Base-by-base conservation (phyloP, 805 yeast genomes). In the Sporopachydermia lactativora region DNA sequence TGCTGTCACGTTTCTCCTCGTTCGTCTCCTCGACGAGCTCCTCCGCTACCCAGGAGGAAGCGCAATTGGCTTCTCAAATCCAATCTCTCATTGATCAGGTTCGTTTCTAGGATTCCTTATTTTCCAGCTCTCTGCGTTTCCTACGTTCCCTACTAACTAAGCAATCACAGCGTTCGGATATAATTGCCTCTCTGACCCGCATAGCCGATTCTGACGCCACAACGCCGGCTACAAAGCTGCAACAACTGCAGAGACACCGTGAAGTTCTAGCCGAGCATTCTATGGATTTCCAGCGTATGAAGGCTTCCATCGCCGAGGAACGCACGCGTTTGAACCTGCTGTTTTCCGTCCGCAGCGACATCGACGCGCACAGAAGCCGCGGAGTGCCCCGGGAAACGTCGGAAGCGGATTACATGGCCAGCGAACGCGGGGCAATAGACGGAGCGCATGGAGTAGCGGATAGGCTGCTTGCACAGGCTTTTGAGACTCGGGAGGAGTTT, bases 401-500 rank as follows among this genome's bases (percentile, higher is more conserved):
- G 48, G 83, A 77, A 42, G 75, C 79, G 46, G 82, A 76, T 45
- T 89, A 89, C 56, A 76, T 83, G 55, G 67, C 80, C 42, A 77
- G 81, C 43, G 98, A 89, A 59, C 60, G 84, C 4, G 64, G 71
- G 34, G 65, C 95, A 39, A 80, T 81, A 15, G 83, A 82, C 47
- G 67, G 68, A 40, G 76, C 92, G 36, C 77, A 85, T 54, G 66
- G 69, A 36, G 64, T 86, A 40, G 83, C 94, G 13, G 96, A 92
- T 54, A 62, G 80, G 36, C 64, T 92, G 43, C 68, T 89, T 34
- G 71, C 71, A n/a, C 88, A 81, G 54, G 97, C 96, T 1, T 80
- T 74, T 61, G 83, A 81, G 49, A 86, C 97, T 0, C 67, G 97
- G 43, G 96, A 88, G 45, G 94, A 83, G 52, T 70, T 92, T 41